A percentile compares a stretch with the other conserved stretches of the same genome.
Conservation (phyloP, 2,329 filamentous ascomycete species). For the Raffaelea albimanens region DNA sequence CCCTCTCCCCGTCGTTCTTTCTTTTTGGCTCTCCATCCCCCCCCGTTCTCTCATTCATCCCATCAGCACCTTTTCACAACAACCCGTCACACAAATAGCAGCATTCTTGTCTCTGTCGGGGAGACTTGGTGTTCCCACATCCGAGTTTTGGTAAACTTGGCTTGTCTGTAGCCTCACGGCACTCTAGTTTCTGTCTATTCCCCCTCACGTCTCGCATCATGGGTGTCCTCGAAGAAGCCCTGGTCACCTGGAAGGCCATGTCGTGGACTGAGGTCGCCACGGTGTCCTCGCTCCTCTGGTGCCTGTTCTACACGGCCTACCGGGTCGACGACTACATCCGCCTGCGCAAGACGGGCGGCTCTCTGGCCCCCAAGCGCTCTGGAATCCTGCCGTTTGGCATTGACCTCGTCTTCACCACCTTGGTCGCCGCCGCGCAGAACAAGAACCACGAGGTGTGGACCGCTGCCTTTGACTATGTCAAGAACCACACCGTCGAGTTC, state of each 20-base stretch:
- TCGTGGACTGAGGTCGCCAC: slow-evolving; percentile 30
- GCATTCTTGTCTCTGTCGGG: too few relatives aligned
- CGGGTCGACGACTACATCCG: slow-evolving; percentile 4
- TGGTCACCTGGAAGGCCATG: slow-evolving; percentile 24
- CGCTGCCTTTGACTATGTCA: slow-evolving; percentile 32
- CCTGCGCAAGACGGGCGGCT: slow-evolving; percentile 10
- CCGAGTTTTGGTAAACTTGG: too few relatives aligned
- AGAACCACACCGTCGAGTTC: slow-evolving; percentile 51
- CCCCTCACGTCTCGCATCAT: too few relatives aligned
- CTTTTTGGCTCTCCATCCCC: too few relatives aligned
- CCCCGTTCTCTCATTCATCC: too few relatives aligned
- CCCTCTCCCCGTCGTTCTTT: too few relatives aligned
- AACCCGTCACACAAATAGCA: too few relatives aligned
- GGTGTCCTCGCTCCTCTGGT: slow-evolving; percentile 25
- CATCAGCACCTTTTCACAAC: too few relatives aligned
- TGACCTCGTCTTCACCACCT: slow-evolving; percentile 51
- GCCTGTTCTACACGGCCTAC: slow-evolving; percentile 21
- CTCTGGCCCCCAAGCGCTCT: neutral
- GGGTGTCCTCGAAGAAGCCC: too few relatives aligned
- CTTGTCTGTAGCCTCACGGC: too few relatives aligned
- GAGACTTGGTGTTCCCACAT: too few relatives aligned
- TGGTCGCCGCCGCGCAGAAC: slow-evolving; percentile 42
- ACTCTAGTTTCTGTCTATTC: too few relatives aligned
- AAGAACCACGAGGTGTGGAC: slow-evolving; percentile 55
- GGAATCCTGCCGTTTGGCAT: slow-evolving; percentile 37